phyloP scores from a whole-genome alignment of 2,329 filamentous ascomycete genomes.

The Xylariaceae sp. region DNA sequence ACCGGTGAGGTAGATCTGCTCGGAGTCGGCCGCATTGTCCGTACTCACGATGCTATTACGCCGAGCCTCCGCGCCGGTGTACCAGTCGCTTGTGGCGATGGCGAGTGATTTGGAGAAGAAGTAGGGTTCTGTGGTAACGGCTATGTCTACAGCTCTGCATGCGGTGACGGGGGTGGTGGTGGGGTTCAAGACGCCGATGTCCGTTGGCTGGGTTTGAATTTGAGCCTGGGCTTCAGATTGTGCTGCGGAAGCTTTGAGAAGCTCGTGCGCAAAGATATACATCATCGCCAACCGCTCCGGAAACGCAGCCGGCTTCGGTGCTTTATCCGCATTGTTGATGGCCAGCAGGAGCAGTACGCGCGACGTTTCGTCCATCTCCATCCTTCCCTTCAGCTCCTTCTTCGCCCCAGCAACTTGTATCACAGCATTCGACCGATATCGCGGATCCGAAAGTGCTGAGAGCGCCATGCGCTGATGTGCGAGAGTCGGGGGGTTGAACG shows the following conservation, averaged over 20 bases:
- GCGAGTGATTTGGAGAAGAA: constrained; percentile 68
- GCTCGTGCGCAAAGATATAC: constrained; percentile 60
- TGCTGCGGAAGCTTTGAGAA: constrained; percentile 29
- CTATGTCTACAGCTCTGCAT: constrained; percentile 55
- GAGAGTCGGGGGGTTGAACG: constrained; percentile 63
- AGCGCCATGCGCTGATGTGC: constrained; percentile 57
- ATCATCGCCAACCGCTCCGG: constrained; percentile 67
- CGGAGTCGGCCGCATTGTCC: constrained; percentile 17
- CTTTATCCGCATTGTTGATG: constrained; percentile 64
- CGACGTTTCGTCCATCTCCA: constrained; percentile 13
- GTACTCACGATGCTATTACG: background rate
- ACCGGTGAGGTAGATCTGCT: constrained; percentile 67
- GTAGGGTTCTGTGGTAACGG: constrained; percentile 66
- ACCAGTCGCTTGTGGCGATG: constrained; percentile 47
- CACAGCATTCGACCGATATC: constrained; percentile 3
- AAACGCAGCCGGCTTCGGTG: constrained; percentile 63
- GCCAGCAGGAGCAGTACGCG: constrained; percentile 58
- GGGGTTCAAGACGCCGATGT: background rate
- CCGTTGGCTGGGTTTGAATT: no score
- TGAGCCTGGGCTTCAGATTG: no score
- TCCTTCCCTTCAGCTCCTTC: background rate
- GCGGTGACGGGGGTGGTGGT: background rate
- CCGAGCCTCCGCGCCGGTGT: constrained; percentile 22
- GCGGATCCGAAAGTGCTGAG: constrained; percentile 35
- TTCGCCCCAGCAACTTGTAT: background rate